Conservation (phyloP, 108 stramenopile species). For the Skeletonema grethae region DNA sequence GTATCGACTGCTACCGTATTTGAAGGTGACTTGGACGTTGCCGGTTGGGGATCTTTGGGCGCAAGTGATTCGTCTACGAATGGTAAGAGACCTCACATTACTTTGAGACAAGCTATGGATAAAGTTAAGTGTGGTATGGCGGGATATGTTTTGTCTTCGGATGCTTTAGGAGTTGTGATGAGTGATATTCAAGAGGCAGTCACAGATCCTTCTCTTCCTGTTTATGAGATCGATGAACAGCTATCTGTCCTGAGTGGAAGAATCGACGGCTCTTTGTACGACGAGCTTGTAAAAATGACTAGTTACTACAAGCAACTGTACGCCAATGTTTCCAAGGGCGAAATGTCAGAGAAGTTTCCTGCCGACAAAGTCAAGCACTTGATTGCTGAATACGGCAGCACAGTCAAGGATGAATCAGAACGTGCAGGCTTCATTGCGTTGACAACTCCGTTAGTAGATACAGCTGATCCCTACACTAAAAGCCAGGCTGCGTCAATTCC, state of each 20-base stretch:
- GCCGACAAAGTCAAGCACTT: slow-evolving; percentile 64
- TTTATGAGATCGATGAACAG: slow-evolving; percentile 93
- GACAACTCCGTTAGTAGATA: slow-evolving; percentile 65
- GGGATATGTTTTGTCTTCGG: slow-evolving; percentile 75
- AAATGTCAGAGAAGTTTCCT: slow-evolving; percentile 56
- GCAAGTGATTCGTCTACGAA: slow-evolving; percentile 17
- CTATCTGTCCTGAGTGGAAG: slow-evolving; percentile 92
- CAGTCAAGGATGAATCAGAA: slow-evolving; percentile 62
- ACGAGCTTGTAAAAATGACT: slow-evolving; percentile 61
- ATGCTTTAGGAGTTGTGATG: slow-evolving; percentile 60
- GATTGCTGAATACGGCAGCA: slow-evolving; percentile 49
- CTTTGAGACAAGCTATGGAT: slow-evolving; percentile 74
- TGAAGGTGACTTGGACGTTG: slow-evolving; percentile 67
- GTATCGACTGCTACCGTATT: slow-evolving; percentile 78
- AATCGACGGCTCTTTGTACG: slow-evolving; percentile 75
- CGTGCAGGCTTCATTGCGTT: slow-evolving; percentile 67
- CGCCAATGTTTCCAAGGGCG: slow-evolving; percentile 33
- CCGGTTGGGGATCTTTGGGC: slow-evolving; percentile 63
- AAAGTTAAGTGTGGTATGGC: slow-evolving; percentile 81
- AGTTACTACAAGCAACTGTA: slow-evolving; percentile 51
- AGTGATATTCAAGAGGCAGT: slow-evolving; percentile 71
- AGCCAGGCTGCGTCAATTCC: slow-evolving; percentile 64
- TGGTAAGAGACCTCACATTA: slow-evolving; percentile 72
- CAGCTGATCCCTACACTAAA: slow-evolving; percentile 74
- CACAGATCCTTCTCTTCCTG: slow-evolving; percentile 79